Evolutionary conservation across 805 yeast genomes (phyloP), one percentile per base, ranked within the genome.

Genomic region (Wickerhamiella sergipiensis): DNA sequence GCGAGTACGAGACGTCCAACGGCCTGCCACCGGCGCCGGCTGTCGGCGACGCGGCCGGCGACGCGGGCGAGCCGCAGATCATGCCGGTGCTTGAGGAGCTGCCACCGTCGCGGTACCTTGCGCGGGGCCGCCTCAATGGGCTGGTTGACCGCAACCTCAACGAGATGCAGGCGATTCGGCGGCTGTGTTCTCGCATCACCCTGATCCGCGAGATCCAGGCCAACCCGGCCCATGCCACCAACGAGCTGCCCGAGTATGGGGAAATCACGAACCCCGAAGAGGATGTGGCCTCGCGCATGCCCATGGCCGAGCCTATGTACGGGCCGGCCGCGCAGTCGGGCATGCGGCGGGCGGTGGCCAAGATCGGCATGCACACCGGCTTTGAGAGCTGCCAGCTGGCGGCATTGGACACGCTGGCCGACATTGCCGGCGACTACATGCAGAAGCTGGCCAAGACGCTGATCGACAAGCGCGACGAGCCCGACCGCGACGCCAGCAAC

Each of bases 331-430:
- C 88, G 9, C 78, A 74, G 58, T 71, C 79, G 1, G 78, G 85
- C 0, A 67, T 92, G 69, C 74, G 78, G 56, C 79, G 83, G 57
- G 77, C 82, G 42, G 78, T 85, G 0, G 77, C 89, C 18, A 86
- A 87, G 54, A 69, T 92, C 18, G 79, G 85, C 1, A 90, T 92
- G 97, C 82, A 86, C 42, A 80, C 83, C 43, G 98, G 98, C 0
- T 92, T 85, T 69, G 97, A 92, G 67, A 71, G 83, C 0, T 77
- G 94, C 0, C 86, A 85, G 57, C 78, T 83, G 12, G 70, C 73
- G 46, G 96, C 97, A 6, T 74, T 85, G 23, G 83, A 85, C 54
- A 76, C 86, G 1, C 67, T 92, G 51, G 78, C 96, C 0, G 94
- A 87, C 57, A 66, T 92, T 31, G 90, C 97, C 0, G 90, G 85